Conservation (phyloP, 352 stramenopile genomes). For the Globisporangium rhizosaccharum region DNA sequence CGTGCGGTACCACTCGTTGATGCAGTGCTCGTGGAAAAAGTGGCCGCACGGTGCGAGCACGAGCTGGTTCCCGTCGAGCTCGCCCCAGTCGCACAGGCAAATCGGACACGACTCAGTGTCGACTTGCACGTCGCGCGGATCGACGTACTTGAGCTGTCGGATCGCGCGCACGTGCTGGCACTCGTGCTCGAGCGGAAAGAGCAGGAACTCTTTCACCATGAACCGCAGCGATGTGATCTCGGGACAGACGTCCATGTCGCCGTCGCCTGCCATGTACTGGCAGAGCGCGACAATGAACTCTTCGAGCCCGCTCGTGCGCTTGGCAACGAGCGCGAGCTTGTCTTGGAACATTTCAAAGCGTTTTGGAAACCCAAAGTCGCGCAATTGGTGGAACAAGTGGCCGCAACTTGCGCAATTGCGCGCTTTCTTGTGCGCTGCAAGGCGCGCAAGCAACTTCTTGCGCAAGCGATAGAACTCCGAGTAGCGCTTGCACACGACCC, state of each 20-base stretch:
- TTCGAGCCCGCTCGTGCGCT: slow-evolving; percentile 62
- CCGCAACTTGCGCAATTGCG: slow-evolving; percentile 47
- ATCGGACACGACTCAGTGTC: slow-evolving; percentile 81
- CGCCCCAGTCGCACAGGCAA: slow-evolving; percentile 78
- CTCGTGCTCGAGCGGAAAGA: slow-evolving; percentile 81
- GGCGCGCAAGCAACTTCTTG: slow-evolving; percentile 58
- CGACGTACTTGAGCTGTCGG: slow-evolving; percentile 80
- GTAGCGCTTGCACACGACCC: slow-evolving; percentile 86
- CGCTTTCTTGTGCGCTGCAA: slow-evolving; percentile 56
- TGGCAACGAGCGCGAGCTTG: slow-evolving; percentile 42
- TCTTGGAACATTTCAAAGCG: slow-evolving; percentile 77
- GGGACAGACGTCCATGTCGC: slow-evolving; percentile 45
- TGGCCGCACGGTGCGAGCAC: slow-evolving; percentile 77
- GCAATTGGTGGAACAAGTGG: slow-evolving; percentile 49
- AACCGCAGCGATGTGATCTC: slow-evolving; percentile 68
- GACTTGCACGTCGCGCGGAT: slow-evolving; percentile 72
- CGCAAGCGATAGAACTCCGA: slow-evolving; percentile 82
- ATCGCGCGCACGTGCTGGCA: slow-evolving; percentile 76
- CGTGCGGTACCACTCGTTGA: slow-evolving; percentile 87
- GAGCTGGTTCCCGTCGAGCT: slow-evolving; percentile 78
- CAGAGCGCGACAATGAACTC: slow-evolving; percentile 76
- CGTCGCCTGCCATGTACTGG: slow-evolving; percentile 52
- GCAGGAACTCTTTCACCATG: slow-evolving; percentile 76
- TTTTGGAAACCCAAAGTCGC: slow-evolving; percentile 65
- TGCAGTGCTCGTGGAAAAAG: slow-evolving; percentile 87